phyloP scores from a whole-genome alignment of 495 filamentous ascomycete species.

The Hypoxylon fuscum region DNA sequence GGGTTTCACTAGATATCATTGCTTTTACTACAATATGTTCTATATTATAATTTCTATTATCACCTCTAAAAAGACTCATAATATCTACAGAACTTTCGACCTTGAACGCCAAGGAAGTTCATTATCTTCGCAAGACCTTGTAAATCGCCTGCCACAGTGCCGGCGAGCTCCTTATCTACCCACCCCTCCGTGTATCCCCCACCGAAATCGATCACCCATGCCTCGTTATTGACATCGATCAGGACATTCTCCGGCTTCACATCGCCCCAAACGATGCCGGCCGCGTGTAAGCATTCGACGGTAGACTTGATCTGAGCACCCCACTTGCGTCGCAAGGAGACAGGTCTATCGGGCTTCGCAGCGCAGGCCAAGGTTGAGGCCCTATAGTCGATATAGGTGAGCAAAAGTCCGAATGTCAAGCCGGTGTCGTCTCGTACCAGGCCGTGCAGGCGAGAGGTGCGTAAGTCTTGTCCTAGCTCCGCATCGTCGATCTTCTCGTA shows the following conservation, averaged over 20 bases:
- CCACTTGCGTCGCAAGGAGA: too few relatives aligned
- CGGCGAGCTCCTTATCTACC: slow-evolving; percentile 44
- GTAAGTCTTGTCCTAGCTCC: not conserved
- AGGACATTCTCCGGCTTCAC: slow-evolving; percentile 54
- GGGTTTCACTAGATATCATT: too few relatives aligned
- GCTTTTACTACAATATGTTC: too few relatives aligned
- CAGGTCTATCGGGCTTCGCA: too few relatives aligned
- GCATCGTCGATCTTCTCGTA: slow-evolving; percentile 1
- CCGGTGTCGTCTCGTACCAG: not conserved
- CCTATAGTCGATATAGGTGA: not conserved
- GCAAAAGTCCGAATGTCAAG: slow-evolving; percentile 2
- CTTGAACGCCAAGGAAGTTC: too few relatives aligned
- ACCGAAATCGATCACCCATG: slow-evolving; percentile 55
- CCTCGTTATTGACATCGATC: slow-evolving; percentile 48
- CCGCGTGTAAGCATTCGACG: slow-evolving; percentile 35
- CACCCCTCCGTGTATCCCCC: slow-evolving; percentile 51
- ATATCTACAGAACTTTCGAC: too few relatives aligned
- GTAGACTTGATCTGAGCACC: slow-evolving; percentile 16
- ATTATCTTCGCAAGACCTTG: too few relatives aligned
- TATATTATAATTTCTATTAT: too few relatives aligned
- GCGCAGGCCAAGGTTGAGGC: not conserved
- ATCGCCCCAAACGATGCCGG: slow-evolving; percentile 54
- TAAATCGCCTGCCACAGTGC: slow-evolving; percentile 49
- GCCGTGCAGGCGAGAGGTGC: not conserved
- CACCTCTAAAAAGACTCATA: too few relatives aligned